phyloP scores from a whole-genome alignment of 2,329 filamentous ascomycete genomes.

The Thelonectria olida region DNA sequence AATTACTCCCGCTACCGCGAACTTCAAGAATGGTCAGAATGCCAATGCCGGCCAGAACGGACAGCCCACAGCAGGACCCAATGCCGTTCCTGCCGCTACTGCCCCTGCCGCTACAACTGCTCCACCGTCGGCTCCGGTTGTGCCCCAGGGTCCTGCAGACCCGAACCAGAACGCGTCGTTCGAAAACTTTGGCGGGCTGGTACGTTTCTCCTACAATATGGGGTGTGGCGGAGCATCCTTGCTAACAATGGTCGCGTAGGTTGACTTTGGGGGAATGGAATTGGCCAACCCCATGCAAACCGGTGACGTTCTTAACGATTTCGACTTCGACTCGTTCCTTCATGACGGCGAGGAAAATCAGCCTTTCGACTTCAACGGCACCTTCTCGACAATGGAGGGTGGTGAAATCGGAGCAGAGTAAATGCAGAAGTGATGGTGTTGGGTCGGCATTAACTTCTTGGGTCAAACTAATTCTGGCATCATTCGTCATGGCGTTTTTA shows the following conservation, averaged over 20 bases:
- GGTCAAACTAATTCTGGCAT: constrained; percentile 51
- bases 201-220: constrained; percentile 42
- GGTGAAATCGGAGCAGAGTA: constrained; percentile 68
- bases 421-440: constrained; percentile 31
- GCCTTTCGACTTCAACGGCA: constrained; percentile 63
- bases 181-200: constrained; percentile 54
- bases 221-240: constrained; percentile 13
- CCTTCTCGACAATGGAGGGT: constrained; percentile 63
- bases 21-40: constrained; percentile 52
- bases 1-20: constrained; percentile 66
- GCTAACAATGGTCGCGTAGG: constrained; percentile 38
- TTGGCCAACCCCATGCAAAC: constrained; percentile 64
- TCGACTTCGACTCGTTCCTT: constrained; percentile 75
- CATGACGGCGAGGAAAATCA: constrained; percentile 62
- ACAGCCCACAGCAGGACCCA: constrained; percentile 41
- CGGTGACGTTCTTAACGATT: constrained; percentile 70
- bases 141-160: constrained; percentile 57
- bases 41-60: constrained; percentile 44
- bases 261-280: constrained; percentile 60
- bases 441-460: constrained; percentile 42
- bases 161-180: constrained; percentile 47
- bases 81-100: constrained; percentile 42
- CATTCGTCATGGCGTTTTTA: constrained; percentile 51
- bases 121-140: constrained; percentile 53
- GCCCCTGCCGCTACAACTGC: constrained; percentile 40